Conservation (phyloP, 2,329 filamentous ascomycete species). For the Diaporthe velutina region DNA sequence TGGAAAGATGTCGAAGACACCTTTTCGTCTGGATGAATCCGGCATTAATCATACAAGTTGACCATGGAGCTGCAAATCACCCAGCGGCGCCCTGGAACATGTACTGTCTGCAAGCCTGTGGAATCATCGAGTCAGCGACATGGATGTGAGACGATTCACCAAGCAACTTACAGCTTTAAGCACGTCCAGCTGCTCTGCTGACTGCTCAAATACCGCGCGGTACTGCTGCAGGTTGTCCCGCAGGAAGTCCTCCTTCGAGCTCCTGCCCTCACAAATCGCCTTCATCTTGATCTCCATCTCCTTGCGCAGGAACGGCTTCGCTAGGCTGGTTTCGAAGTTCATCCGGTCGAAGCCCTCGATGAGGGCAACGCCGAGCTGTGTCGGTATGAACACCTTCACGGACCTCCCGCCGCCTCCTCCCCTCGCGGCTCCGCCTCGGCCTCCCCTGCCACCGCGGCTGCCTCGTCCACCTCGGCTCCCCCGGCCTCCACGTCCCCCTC, state of each 20-base stretch:
- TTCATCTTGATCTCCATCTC: slow-evolving; percentile 99
- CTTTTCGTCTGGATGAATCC: neutral
- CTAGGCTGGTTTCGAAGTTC: slow-evolving; percentile 90
- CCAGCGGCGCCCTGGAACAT: slow-evolving; percentile 52
- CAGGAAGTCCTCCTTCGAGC: slow-evolving; percentile 80
- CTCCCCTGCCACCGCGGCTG: slow-evolving; percentile 56
- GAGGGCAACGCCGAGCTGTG: slow-evolving; percentile 88
- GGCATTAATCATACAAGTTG: neutral
- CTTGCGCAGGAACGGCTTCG: slow-evolving; percentile 95
- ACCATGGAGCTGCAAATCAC: neutral
- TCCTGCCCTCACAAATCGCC: slow-evolving; percentile 90
- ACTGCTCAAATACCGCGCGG: slow-evolving; percentile 85
- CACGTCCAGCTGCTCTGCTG: slow-evolving; percentile 79
- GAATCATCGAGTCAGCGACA: slow-evolving; percentile 39
- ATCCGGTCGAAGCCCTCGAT: slow-evolving; percentile 96
- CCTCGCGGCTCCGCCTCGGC: slow-evolving; percentile 57
- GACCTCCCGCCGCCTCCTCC: slow-evolving; percentile 61
- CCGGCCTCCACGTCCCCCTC: slow-evolving; percentile 60
- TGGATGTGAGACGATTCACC: slow-evolving; percentile 3
- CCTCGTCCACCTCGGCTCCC: slow-evolving; percentile 63
- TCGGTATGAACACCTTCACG: slow-evolving; percentile 92
- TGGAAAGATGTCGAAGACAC: neutral
- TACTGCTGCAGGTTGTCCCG: slow-evolving; percentile 89
- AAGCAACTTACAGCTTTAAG: slow-evolving; percentile 68
- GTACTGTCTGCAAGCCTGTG: slow-evolving; percentile 68